These are phyloP conservation scores for Aaosphaeria arxii DNA, from an alignment of 2,329 filamentous ascomycete genomes.

Conservation along the genomic window DNA sequence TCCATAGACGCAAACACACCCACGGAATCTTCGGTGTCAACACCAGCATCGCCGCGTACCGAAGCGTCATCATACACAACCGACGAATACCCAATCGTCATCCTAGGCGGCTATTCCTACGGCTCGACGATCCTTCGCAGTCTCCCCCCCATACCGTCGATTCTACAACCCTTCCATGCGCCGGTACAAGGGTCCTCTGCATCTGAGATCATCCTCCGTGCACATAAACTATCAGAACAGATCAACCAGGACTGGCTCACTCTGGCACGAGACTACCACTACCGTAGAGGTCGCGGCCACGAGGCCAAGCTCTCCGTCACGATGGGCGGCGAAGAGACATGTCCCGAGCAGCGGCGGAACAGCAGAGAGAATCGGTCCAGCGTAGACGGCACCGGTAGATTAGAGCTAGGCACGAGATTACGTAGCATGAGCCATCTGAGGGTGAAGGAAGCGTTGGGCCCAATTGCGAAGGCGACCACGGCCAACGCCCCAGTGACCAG, in stretches of 20 bases:
- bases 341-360: conserved; percentile 34
- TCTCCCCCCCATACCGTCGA: conserved; percentile 57
- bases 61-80: not conserved
- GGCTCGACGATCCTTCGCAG: conserved; percentile 78
- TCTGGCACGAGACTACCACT: conserved; percentile 16
- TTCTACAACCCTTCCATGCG: conserved; percentile 59
- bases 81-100: conserved; percentile 27
- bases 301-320: conserved; percentile 24
- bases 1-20: conserved; percentile 9
- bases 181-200: conserved; percentile 56
- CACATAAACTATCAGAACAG: conserved; percentile 64
- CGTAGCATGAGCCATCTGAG: conserved; percentile 27
- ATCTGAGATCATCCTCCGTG: conserved; percentile 68
- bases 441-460: conserved; percentile 2
- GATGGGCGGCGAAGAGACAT: conserved; percentile 49
- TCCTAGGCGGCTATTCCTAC: conserved; percentile 86
- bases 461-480: conserved; percentile 8
- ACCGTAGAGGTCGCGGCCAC: conserved; percentile 27
- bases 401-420: conserved; percentile 31
- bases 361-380: conserved; percentile 40
- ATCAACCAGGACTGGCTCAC: conserved; percentile 50
- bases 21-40: conserved; percentile 9
- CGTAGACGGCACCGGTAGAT: conserved; percentile 26
- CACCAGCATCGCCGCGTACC: not conserved
- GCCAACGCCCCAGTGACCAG: conserved; percentile 28